Percentiles rank a stretch among this genome's conserved stretches.
phyloP scores from a whole-genome alignment of 768 basidiomycete genomes.

The Hypsizygus marmoreus region DNA sequence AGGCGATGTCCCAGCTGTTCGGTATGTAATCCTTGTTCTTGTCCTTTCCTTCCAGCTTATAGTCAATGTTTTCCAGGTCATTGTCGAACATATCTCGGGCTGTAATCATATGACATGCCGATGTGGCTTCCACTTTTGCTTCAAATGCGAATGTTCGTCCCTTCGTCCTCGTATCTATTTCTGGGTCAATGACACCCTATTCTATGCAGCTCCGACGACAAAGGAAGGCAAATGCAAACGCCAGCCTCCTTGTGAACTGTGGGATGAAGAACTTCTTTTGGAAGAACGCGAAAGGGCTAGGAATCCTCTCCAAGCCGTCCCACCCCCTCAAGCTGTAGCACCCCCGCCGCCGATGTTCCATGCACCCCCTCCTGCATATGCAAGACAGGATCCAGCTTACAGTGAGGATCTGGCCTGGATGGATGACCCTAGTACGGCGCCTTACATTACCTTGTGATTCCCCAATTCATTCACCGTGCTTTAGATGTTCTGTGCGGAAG shows the following conservation, averaged over 20 bases:
- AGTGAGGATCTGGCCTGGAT: conserved; percentile 23
- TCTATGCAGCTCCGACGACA: conserved; percentile 15
- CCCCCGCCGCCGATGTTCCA: background rate
- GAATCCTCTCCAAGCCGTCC: conserved; percentile 11
- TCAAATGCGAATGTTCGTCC: conserved; percentile 38
- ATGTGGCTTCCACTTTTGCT: conserved; percentile 43
- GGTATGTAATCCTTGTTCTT: conserved; percentile 7
- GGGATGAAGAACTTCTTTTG: conserved; percentile 39
- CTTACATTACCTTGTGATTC: background rate
- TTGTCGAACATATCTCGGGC: conserved; percentile 29
- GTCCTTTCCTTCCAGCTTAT: background rate
- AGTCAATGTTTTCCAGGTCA: conserved; percentile 15
- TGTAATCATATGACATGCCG: conserved; percentile 45
- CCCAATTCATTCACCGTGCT: background rate
- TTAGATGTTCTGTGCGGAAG: conserved; percentile 17
- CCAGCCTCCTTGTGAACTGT: conserved; percentile 34
- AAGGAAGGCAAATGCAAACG: conserved; percentile 29
- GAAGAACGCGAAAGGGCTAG: conserved; percentile 28
- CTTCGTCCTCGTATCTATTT: background rate
- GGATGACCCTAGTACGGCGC: conserved; percentile 19
- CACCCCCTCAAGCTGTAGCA: background rate
- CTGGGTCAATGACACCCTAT: background rate
- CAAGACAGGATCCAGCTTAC: background rate
- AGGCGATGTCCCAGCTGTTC: conserved; percentile 37
- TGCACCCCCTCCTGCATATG: background rate